Conservation (phyloP, 345 rosid species). For the Eucalyptus marginata region DNA sequence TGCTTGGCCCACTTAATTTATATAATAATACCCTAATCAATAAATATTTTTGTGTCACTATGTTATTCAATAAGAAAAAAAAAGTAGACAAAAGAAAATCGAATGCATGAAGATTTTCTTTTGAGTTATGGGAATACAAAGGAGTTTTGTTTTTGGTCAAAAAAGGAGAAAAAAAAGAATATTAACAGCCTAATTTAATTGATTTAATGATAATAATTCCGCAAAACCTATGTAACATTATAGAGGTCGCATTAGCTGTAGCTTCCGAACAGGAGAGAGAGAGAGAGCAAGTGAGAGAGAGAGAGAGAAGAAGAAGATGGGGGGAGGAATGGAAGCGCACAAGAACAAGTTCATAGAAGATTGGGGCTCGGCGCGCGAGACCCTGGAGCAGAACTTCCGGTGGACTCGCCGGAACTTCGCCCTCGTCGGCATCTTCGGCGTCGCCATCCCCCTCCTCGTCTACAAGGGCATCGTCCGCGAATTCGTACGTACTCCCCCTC, state of each 20-base stretch:
- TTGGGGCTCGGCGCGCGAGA: constrained; percentile 81
- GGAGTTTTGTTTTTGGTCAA: neutral
- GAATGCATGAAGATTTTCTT: neutral
- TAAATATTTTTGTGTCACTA: neutral
- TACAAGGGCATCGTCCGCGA: constrained; percentile 91
- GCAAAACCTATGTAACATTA: neutral
- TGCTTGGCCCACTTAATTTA: neutral
- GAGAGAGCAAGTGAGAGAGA: neutral
- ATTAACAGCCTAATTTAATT: neutral
- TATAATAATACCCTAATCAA: neutral
- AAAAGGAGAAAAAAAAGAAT: neutral
- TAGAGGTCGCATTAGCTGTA: neutral
- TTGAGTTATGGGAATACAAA: neutral
- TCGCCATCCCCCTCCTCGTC: constrained; percentile 70
- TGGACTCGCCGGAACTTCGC: constrained; percentile 95
- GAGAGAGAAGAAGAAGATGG: constrained; percentile 28
- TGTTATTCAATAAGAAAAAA: neutral
- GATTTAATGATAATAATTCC: neutral
- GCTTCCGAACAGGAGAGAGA: neutral
- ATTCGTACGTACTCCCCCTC: constrained; percentile 27
- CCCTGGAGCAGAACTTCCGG: constrained; percentile 82
- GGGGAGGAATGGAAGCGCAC: constrained; percentile 91
- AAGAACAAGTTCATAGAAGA: constrained; percentile 94
- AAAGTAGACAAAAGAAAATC: neutral
- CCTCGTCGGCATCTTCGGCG: constrained; percentile 76